Conservation (phyloP, 2,329 filamentous ascomycete genomes). For the Plectosphaerella cucumerina region DNA sequence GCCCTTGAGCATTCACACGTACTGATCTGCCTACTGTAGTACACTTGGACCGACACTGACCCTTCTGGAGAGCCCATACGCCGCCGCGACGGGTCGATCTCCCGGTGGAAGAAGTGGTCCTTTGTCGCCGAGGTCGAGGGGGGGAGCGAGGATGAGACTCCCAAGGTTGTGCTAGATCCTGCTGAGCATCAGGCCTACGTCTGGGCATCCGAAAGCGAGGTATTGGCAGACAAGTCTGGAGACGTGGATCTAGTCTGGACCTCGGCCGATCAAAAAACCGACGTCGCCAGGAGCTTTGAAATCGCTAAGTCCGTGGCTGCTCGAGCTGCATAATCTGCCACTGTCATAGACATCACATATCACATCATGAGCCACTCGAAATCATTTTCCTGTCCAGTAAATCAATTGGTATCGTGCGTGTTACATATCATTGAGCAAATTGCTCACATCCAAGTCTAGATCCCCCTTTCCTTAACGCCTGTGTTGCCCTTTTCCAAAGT, state of each 20-base stretch:
- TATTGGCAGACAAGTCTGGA: constrained; percentile 13
- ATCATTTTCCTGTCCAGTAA: no score
- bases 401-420: no score
- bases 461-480: no score
- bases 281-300: constrained; percentile 10
- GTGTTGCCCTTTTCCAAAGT: no score
- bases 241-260: constrained; percentile 9
- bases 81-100: not conserved
- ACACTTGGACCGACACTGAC: constrained; percentile 9
- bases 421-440: no score
- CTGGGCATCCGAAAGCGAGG: constrained; percentile 34
- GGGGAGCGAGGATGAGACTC: not conserved
- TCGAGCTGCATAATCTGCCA: not conserved
- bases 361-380: not conserved
- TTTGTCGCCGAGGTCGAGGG: constrained; percentile 27
- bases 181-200: constrained; percentile 33
- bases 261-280: constrained; percentile 10
- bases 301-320: not conserved
- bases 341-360: not conserved
- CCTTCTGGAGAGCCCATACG: not conserved
- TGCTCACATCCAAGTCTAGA: no score
- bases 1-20: no score
- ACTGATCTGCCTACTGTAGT: not conserved
- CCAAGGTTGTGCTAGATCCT: constrained; percentile 25
- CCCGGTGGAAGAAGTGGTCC: constrained; percentile 27